Base-by-base conservation (phyloP, 257 asterid genomes). In the Penstemon eatonii region DNA sequence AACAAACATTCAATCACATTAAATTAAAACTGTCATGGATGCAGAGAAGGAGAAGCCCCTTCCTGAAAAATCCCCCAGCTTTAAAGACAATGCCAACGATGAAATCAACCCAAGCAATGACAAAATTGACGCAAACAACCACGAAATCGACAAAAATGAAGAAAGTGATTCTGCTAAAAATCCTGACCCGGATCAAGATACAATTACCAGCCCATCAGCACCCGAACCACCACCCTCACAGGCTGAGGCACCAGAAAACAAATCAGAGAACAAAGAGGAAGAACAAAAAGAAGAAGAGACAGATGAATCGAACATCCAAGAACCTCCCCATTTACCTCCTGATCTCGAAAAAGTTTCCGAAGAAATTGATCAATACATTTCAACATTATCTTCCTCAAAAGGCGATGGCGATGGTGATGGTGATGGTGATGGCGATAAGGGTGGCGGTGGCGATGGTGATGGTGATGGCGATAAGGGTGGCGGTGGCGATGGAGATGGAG, bases 341-440 rank as follows among this genome's bases (percentile, higher is more conserved):
- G 98, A 92, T 82, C 86, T 92, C 19, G 53, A 46, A 15, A 75
- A 81, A 67, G 72, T 92, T 8, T 81, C 91, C 0, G 73, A 73
- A 67, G 89, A 92, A 49, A 82, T 92, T 4, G 95, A 90, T 66
- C 75, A 66, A 7, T 92, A 61, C 85, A 82, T 90, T 39, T 62
- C 84, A n/a, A 57, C 81, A 50, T 56, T 85, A 51, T 15, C 78
- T 5, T 40, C 47, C 5, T 56, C 70, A 4, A 33, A 73, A 46
- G 75, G 50, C 3, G 76, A 51, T 25, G 33, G 33, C 33, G 33
- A 25, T 5, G 81, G 33, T 0, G 2, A 25, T 25, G 33, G 33
- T 2, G 2, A 25, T 25, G 33, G 33, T 2, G 33, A 25, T 25
- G 2, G 33, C 33, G 33, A 25, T 25, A 25, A 25, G 33, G 33